These are phyloP conservation scores for Silene conica DNA, from an alignment of 148 eudicot species.

Conservation along the genomic window DNA sequence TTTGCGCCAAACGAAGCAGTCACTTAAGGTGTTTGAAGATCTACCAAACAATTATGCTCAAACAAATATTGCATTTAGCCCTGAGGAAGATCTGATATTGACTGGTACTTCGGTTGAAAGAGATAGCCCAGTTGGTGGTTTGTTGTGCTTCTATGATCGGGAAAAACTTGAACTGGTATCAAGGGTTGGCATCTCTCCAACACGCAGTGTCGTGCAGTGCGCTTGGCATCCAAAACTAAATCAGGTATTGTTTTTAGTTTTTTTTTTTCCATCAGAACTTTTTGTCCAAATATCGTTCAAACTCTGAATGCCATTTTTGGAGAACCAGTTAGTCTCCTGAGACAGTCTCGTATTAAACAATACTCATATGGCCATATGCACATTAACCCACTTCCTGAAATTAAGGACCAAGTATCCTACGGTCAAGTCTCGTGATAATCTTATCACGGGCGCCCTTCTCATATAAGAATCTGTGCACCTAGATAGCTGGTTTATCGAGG, in stretches of 20 bases:
- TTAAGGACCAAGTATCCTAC: neutral
- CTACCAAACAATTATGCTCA: conserved; percentile 91
- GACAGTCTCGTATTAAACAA: neutral
- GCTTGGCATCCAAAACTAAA: conserved; percentile 96
- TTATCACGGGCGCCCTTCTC: neutral
- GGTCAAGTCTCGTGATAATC: neutral
- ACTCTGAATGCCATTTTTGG: neutral
- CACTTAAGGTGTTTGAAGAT: conserved; percentile 72
- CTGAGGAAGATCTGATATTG: conserved; percentile 76
- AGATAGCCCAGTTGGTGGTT: conserved; percentile 80
- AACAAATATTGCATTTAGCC: conserved; percentile 81
- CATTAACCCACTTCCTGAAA: neutral
- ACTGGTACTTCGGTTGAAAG: conserved; percentile 93
- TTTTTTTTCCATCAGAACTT: neutral
- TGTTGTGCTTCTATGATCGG: conserved; percentile 77
- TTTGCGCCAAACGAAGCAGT: conserved; percentile 76
- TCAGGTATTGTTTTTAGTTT: conserved; percentile 49
- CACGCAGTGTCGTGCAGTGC: conserved; percentile 90
- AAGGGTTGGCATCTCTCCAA: conserved; percentile 80
- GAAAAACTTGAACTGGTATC: conserved; percentile 80
- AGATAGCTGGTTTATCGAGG: no score
- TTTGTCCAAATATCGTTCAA: conserved; percentile 6
- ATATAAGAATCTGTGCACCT: no score
- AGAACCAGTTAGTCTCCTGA: neutral
- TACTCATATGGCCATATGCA: neutral